These are phyloP conservation scores for Mycena filopes DNA, from an alignment of 768 basidiomycete species.

Conservation along the genomic window DNA sequence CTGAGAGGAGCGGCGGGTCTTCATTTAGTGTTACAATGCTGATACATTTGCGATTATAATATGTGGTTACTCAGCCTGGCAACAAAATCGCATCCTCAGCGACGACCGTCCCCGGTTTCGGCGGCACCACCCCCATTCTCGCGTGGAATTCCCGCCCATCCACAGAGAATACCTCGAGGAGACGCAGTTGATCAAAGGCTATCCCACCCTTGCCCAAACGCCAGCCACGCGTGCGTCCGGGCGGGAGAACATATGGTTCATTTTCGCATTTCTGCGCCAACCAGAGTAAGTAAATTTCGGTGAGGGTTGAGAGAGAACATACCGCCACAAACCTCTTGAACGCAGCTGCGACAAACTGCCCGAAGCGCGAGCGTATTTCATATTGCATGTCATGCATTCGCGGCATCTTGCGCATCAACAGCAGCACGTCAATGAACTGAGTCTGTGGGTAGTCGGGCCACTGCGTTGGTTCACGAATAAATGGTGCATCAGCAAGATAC, in stretches of 20 bases:
- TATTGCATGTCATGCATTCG: background rate
- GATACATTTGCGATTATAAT: too few relatives aligned
- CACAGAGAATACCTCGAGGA: background rate
- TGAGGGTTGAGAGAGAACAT: too few relatives aligned
- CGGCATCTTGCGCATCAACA: background rate
- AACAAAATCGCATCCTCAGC: background rate
- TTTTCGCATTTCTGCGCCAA: background rate
- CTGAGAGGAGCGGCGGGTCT: too few relatives aligned
- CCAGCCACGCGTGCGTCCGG: background rate
- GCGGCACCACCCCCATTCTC: constrained; percentile 16
- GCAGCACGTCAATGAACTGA: background rate
- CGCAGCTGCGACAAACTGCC: background rate
- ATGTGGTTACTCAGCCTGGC: too few relatives aligned
- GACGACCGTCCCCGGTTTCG: background rate
- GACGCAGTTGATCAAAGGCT: background rate
- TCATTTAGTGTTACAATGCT: too few relatives aligned
- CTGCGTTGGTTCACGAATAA: background rate
- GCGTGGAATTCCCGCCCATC: constrained; percentile 1
- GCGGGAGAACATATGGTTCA: background rate
- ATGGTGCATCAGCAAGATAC: too few relatives aligned
- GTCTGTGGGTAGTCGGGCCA: constrained; percentile 8
- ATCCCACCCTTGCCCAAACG: background rate
- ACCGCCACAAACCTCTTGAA: background rate
- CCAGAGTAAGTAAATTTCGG: too few relatives aligned
- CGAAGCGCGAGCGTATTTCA: background rate